Percentiles rank a stretch among this genome's conserved stretches.
Evolutionary conservation across 495 filamentous ascomycete genomes (phyloP).

Genomic region (Hypoxylon subgilvum): DNA sequence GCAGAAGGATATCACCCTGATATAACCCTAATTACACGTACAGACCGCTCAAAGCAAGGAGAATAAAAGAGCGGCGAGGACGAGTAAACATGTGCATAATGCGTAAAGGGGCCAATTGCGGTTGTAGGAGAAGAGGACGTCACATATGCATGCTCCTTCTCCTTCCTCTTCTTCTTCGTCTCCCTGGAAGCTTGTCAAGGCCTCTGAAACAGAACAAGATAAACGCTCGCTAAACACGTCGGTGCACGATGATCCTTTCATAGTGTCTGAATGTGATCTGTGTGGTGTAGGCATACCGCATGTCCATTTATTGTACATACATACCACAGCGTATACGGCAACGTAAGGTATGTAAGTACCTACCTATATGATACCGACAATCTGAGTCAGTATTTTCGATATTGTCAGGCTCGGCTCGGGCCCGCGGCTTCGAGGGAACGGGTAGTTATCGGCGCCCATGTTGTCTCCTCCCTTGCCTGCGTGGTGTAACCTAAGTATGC

Average conservation of each 20-base stretch:
- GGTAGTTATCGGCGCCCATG: slow-evolving; percentile 16
- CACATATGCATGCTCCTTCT: too few relatives aligned
- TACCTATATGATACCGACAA: not conserved
- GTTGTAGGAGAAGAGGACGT: not conserved
- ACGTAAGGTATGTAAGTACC: too few relatives aligned
- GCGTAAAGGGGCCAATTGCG: not conserved
- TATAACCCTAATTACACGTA: not conserved
- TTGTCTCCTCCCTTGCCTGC: too few relatives aligned
- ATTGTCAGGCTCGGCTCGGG: slow-evolving; percentile 4
- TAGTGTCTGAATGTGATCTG: too few relatives aligned
- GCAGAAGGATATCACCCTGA: too few relatives aligned
- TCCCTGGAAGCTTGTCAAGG: not conserved
- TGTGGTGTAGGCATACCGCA: too few relatives aligned
- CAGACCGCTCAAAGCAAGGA: not conserved
- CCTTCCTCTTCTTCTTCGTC: not conserved
- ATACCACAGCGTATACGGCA: too few relatives aligned
- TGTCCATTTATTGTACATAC: too few relatives aligned
- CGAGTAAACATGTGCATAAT: not conserved
- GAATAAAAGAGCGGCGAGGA: not conserved
- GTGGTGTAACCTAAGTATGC: too few relatives aligned
- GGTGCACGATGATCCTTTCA: not conserved
- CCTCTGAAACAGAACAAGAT: not conserved
- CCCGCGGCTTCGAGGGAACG: slow-evolving; percentile 6
- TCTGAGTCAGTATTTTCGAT: not conserved
- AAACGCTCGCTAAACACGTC: not conserved